Conservation (phyloP, 768 basidiomycete genomes). For the Leccinum longicurvipes region DNA sequence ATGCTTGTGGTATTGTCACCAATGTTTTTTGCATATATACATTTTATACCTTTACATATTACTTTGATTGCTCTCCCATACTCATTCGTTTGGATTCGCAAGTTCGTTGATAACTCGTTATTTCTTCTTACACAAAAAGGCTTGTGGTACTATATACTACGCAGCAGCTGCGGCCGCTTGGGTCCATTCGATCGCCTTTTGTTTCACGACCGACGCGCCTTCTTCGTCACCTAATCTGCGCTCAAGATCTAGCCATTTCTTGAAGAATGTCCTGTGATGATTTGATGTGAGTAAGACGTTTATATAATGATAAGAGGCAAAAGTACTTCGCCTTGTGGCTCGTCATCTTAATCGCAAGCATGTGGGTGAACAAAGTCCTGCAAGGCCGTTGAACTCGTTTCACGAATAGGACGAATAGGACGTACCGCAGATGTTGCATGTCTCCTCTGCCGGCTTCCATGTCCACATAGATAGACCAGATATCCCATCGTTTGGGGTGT, state of each 20-base stretch:
- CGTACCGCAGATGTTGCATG: slow-evolving; percentile 74
- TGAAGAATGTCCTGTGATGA: slow-evolving; percentile 78
- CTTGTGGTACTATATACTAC: slow-evolving; percentile 14
- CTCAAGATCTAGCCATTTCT: slow-evolving; percentile 94
- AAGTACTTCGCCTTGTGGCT: slow-evolving; percentile 94
- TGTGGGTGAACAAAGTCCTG: slow-evolving; percentile 85
- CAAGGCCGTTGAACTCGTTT: neutral
- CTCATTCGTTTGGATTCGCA: slow-evolving; percentile 56
- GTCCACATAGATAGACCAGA: slow-evolving; percentile 97
- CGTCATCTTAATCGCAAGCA: slow-evolving; percentile 82
- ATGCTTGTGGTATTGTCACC: slow-evolving; percentile 9
- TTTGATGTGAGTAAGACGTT: slow-evolving; percentile 9
- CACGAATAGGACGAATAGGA: neutral
- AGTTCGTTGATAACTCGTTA: slow-evolving; percentile 36
- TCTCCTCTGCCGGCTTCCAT: slow-evolving; percentile 84
- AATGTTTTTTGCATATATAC: slow-evolving; percentile 34
- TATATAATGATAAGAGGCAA: slow-evolving; percentile 10
- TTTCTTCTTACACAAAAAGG: slow-evolving; percentile 29
- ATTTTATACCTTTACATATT: slow-evolving; percentile 35
- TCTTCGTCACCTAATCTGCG: slow-evolving; percentile 82
- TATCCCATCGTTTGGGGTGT: slow-evolving; percentile 91
- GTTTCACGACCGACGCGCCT: slow-evolving; percentile 76
- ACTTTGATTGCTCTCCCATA: slow-evolving; percentile 34
- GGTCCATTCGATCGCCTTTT: slow-evolving; percentile 91
- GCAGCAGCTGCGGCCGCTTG: slow-evolving; percentile 44